Conservation (phyloP, 1,139 yeast genomes). For the Candida sanyaensis region DNA sequence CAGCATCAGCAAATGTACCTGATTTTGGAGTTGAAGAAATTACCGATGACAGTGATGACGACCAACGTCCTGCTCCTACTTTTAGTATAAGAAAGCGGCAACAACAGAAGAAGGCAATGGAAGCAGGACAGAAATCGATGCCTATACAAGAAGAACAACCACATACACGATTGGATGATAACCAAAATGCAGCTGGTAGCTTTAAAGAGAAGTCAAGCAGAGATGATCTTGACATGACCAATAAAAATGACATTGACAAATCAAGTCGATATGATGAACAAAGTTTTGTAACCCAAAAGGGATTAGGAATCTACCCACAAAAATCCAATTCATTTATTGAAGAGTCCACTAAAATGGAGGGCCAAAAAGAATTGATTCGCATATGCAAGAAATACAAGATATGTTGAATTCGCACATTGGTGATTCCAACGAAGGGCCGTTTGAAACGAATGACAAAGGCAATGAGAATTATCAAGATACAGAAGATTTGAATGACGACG, state of each 20-base stretch:
- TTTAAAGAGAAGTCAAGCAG: slow-evolving; percentile 1
- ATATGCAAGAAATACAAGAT: slow-evolving; percentile 46
- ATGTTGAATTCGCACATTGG: slow-evolving; percentile 30
- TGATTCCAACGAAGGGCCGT: slow-evolving; percentile 10
- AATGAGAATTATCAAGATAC: background rate
- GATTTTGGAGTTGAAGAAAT: slow-evolving; percentile 46
- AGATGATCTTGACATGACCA: slow-evolving; percentile 1
- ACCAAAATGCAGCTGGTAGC: background rate
- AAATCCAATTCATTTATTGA: slow-evolving; percentile 11
- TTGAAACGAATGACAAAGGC: slow-evolving; percentile 3
- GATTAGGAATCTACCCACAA: slow-evolving; percentile 17
- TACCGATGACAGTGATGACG: slow-evolving; percentile 32
- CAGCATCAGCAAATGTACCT: slow-evolving; percentile 18
- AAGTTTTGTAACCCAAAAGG: slow-evolving; percentile 3
- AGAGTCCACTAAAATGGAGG: slow-evolving; percentile 15
- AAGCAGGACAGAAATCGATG: background rate
- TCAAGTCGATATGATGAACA: slow-evolving; percentile 3
- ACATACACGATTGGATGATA: background rate
- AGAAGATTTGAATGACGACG: slow-evolving; percentile 3
- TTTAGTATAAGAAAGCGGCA: slow-evolving; percentile 7
- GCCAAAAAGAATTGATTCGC: slow-evolving; percentile 20
- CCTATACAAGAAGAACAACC: background rate
- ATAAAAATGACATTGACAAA: slow-evolving; percentile 1
- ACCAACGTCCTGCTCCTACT: slow-evolving; percentile 14
- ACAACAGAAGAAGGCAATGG: slow-evolving; percentile 1